Evolutionary conservation across 2,329 filamentous ascomycete genomes (phyloP), one percentile per base, ranked within the genome.

Genomic region (Penicillium sp.): DNA sequence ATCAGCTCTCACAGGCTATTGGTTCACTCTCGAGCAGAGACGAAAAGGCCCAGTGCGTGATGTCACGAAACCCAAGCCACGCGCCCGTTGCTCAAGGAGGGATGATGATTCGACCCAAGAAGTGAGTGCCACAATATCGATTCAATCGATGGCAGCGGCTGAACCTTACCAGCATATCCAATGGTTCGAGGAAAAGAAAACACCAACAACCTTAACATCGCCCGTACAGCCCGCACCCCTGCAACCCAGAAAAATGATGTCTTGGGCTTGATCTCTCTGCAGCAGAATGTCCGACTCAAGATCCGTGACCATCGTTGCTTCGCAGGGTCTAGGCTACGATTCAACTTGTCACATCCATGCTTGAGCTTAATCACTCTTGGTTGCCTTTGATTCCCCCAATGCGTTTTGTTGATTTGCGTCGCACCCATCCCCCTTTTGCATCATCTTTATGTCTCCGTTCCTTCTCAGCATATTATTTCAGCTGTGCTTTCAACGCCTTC

Each of bases 11-110:
- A 19, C 54, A 82, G 79, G 92, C 93, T 6, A 77, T 99, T 52
- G 91, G 92, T 1, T 96, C 91, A 3, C 96, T 98, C 90, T 86
- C 89, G 37, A 90, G 88, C 1, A 83, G 86, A 26, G 93, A 98
- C 63, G 80, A 79, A 47, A 84, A 85, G 53, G 91, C 95, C 0
- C 79, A 85, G 33, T 95, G 90, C 64, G 89, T 93, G 56, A 97
- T 99, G 92, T 96, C 92, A 59, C 88, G 95, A 51, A 87, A 81
- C 65, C 80, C 72, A 46, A 80, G 80, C 44, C 77, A 77, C 55
- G 82, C 82, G 1, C 75, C 73, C 29, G 78, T 85, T 47, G 82
- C 82, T 21, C 81, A 78, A 61, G 77, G 77, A 52, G 77, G 76
- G 70, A 43, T 70, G 64, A 53, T 71, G 67, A 55, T 60, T 39